Evolutionary conservation across 2,329 filamentous ascomycete genomes (phyloP).

Genomic region (Penicillium sp.): DNA sequence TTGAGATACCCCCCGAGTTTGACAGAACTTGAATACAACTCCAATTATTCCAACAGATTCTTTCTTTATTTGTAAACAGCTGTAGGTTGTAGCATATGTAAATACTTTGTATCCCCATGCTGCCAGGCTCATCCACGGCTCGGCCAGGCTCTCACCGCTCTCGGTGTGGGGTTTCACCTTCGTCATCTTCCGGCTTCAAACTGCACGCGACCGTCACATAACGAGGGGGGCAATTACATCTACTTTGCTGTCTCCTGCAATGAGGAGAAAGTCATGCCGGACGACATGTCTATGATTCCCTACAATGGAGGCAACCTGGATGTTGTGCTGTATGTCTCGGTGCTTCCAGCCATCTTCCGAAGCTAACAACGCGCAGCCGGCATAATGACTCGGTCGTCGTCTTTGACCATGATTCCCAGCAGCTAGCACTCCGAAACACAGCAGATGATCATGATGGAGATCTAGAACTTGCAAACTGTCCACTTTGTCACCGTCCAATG

Average conservation of each 20-base stretch:
- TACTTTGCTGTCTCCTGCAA: neutral
- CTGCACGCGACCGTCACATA: neutral
- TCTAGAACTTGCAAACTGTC: slow-evolving; percentile 74
- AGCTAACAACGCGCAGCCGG: slow-evolving; percentile 63
- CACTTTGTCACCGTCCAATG: slow-evolving; percentile 83
- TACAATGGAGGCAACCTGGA: slow-evolving; percentile 51
- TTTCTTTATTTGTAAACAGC: neutral
- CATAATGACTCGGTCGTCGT: slow-evolving; percentile 93
- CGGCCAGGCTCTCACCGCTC: slow-evolving; percentile 20
- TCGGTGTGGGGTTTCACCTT: slow-evolving; percentile 7
- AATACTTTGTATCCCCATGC: neutral
- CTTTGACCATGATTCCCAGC: slow-evolving; percentile 81
- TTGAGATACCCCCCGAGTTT: slow-evolving; percentile 9
- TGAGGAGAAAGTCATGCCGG: slow-evolving; percentile 36
- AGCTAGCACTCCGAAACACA: slow-evolving; percentile 78
- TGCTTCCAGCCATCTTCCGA: slow-evolving; percentile 1
- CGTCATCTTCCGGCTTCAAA: slow-evolving; percentile 13
- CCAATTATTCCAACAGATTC: neutral
- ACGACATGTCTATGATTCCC: slow-evolving; percentile 52
- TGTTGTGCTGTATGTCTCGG: slow-evolving; percentile 51
- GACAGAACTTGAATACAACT: slow-evolving; percentile 1
- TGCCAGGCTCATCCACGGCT: neutral
- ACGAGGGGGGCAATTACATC: neutral
- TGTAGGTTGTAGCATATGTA: neutral
- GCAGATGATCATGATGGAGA: slow-evolving; percentile 53